Conservation (phyloP, 768 basidiomycete genomes). For the Boletellus emodensis region DNA sequence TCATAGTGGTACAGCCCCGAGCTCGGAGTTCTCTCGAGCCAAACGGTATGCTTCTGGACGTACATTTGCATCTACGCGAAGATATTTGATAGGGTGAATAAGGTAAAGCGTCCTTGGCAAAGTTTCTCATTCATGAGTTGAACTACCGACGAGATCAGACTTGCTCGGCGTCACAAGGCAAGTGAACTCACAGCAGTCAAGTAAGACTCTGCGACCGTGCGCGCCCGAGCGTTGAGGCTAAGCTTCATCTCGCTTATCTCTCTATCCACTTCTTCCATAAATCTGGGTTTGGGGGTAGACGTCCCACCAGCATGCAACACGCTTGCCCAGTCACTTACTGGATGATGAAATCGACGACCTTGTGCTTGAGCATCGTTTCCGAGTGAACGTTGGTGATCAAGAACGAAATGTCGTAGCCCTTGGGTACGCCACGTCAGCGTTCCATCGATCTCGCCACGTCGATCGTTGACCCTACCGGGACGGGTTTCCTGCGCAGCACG, state of each 20-base stretch:
- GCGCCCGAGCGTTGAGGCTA: conserved; percentile 90
- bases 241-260: conserved; percentile 99
- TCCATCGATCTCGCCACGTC: conserved; percentile 10
- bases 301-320: not conserved
- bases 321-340: conserved; percentile 54
- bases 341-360: conserved; percentile 99
- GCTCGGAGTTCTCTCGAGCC: conserved; percentile 1
- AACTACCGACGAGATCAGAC: conserved; percentile 20
- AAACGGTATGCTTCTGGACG: conserved; percentile 9
- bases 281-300: conserved; percentile 41
- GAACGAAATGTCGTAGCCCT: conserved; percentile 99
- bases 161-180: not conserved
- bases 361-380: conserved; percentile 99
- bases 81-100: conserved; percentile 11
- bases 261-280: conserved; percentile 99
- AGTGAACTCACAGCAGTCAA: conserved; percentile 71
- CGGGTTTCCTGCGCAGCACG: conserved; percentile 91
- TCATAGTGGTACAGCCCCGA: conserved; percentile 17
- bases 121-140: conserved; percentile 17
- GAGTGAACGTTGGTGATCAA: conserved; percentile 95
- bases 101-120: conserved; percentile 4
- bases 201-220: conserved; percentile 97
- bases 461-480: conserved; percentile 53
- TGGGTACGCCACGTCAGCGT: conserved; percentile 2
- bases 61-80: conserved; percentile 20